Base-by-base conservation (phyloP, 441 rosid species). In the Erodium trifolium region DNA sequence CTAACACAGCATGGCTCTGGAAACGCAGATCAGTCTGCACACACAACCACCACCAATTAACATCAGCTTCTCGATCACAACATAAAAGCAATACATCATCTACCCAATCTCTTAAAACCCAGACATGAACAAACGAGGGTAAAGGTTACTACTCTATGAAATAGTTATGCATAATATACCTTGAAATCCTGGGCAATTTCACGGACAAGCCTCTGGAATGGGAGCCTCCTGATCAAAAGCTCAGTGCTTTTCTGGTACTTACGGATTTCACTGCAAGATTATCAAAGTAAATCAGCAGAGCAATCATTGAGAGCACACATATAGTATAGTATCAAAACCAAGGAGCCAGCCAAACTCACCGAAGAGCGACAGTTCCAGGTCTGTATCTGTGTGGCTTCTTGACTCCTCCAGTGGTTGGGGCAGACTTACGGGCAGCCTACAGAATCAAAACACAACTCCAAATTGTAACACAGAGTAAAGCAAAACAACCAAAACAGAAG, bases 121-220 rank as follows among this genome's bases (percentile, higher is more conserved):
- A 27, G 31, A 27, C 31, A 27, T 27, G 31, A 27, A 27, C 1
- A 27, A 1, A 27, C 2, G 31, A 35, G 41, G 9, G 7, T 37
- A 37, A 37, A 37, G 41, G 41, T 37, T 37, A 37, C 41, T 31
- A 31, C 34, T 23, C 27, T 23, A 23, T 23, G 27, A 23, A 0
- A 0, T 23, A 23, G 27, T 23, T 23, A 23, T 23, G 27, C 0
- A 23, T 23, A 23, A 0, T 23, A 23, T 23, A 23, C 92, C 87
- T 85, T 85, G 71, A 87, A 87, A 64, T 87, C 91, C 72, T 87
- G 91, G 37, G 91, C 91, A 67, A 87, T 85, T 78, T 87, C 91
- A 78, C 89, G 91, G 0, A 85, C 89, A 31, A 83, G 87, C 75
- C 91, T 83, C 81, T 45, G 51, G 51, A 45, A 45, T 0, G 51